Conservation (phyloP, 164 flowering plant genomes). For the Tinospora cordifolia region DNA sequence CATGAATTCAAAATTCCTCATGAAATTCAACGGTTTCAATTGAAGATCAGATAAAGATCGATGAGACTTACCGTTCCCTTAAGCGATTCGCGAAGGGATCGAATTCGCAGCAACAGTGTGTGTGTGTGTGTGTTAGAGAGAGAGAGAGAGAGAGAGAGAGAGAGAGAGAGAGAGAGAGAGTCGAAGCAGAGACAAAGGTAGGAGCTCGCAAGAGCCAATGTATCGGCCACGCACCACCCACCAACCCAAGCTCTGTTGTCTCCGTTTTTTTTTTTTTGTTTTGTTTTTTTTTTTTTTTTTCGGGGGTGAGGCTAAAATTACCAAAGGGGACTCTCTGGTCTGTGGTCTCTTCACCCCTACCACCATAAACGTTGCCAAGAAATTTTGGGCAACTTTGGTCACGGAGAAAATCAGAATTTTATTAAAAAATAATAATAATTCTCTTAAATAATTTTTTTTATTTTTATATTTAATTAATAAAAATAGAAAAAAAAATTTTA, state of each 20-base stretch:
- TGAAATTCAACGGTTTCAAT: background rate
- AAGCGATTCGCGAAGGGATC: background rate
- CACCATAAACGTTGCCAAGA: too few species aligned
- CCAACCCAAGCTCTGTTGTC: constrained; percentile 1
- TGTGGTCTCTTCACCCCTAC: too few species aligned
- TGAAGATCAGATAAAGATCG: background rate
- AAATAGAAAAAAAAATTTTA: too few species aligned
- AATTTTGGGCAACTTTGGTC: too few species aligned
- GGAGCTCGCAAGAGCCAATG: background rate
- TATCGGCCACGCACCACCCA: background rate
- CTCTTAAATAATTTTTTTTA: too few species aligned
- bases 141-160: background rate
- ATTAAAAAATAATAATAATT: too few species aligned
- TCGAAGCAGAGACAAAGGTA: background rate
- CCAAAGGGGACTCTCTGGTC: too few species aligned
- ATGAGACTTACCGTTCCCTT: background rate
- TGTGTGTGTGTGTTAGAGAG: too few species aligned
- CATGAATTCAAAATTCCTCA: background rate
- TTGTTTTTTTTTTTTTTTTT: background rate
- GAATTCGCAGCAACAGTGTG: background rate
- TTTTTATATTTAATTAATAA: too few species aligned
- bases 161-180: background rate
- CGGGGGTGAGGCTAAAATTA: too few species aligned
- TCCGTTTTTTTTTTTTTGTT: background rate
- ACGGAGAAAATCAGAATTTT: too few species aligned